Conservation (phyloP, 441 rosid genomes). For the Biscutella laevigata region DNA sequence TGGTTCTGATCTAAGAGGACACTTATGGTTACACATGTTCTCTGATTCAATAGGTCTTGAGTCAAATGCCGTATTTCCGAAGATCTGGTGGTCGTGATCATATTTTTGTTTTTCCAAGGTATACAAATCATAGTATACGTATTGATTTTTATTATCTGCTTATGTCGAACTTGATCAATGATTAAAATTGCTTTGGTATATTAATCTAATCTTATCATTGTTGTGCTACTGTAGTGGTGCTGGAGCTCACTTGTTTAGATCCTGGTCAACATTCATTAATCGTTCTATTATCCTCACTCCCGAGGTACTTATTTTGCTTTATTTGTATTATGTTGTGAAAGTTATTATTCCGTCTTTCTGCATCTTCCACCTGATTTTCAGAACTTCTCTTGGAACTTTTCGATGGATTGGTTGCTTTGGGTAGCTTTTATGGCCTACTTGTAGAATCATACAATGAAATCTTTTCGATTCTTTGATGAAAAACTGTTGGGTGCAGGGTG, state of each 20-base stretch:
- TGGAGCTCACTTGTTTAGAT: slow-evolving; percentile 89
- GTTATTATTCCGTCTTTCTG: background rate
- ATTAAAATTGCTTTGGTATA: slow-evolving; percentile 8
- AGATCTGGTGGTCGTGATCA: slow-evolving; percentile 89
- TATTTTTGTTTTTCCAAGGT: slow-evolving; percentile 93
- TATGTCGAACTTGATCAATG: background rate
- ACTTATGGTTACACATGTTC: background rate
- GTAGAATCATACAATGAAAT: background rate
- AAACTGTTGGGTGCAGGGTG: too few relatives aligned
- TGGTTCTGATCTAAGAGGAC: background rate
- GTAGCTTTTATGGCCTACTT: background rate
- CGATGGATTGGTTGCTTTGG: background rate
- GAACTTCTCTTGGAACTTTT: background rate
- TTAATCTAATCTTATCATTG: too few relatives aligned
- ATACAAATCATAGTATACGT: slow-evolving; percentile 10
- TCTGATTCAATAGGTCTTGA: slow-evolving; percentile 43
- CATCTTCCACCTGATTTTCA: background rate
- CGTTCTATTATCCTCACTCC: slow-evolving; percentile 89
- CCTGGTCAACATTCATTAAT: slow-evolving; percentile 74
- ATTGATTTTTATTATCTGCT: background rate
- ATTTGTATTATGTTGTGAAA: background rate
- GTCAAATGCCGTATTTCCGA: slow-evolving; percentile 90
- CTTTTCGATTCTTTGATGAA: too few relatives aligned
- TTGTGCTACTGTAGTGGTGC: slow-evolving; percentile 50
- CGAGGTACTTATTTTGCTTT: slow-evolving; percentile 44